Conservation (phyloP, 2,329 filamentous ascomycete species). For the Lecanicillium sp. region DNA sequence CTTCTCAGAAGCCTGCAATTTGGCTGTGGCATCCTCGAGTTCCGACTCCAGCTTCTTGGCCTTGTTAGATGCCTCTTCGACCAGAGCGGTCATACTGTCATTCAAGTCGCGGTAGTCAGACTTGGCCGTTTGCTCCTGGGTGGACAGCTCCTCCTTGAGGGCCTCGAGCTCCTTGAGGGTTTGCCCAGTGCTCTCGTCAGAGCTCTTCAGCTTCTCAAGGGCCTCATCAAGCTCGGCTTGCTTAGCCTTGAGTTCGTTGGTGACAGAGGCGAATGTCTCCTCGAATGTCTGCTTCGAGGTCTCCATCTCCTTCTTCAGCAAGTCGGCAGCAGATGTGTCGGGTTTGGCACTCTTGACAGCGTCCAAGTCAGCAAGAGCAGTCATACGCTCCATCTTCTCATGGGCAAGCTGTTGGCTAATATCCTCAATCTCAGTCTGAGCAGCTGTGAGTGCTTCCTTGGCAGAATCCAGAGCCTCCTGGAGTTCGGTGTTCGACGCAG, state of each 20-base stretch:
- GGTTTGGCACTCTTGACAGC: slow-evolving; percentile 49
- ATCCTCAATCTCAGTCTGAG: slow-evolving; percentile 42
- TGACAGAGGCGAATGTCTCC: slow-evolving; percentile 32
- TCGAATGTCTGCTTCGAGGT: slow-evolving; percentile 42
- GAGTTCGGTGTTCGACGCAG: slow-evolving; percentile 30
- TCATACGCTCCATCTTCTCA: slow-evolving; percentile 55
- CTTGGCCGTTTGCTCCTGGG: slow-evolving; percentile 48
- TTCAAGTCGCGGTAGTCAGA: slow-evolving; percentile 59
- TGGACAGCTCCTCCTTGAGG: slow-evolving; percentile 44
- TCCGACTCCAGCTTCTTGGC: slow-evolving; percentile 46
- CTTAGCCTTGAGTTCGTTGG: slow-evolving; percentile 29
- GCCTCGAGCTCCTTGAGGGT: slow-evolving; percentile 49
- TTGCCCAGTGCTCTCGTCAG: slow-evolving; percentile 40
- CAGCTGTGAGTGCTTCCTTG: slow-evolving; percentile 38
- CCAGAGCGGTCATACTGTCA: slow-evolving; percentile 54
- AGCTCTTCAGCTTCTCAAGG: slow-evolving; percentile 27
- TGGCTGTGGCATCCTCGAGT: slow-evolving; percentile 38
- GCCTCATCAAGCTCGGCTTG: slow-evolving; percentile 31
- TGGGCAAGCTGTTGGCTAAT: slow-evolving; percentile 49
- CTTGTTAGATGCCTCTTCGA: slow-evolving; percentile 53
- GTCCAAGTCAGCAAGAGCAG: slow-evolving; percentile 55
- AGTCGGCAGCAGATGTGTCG: slow-evolving; percentile 50
- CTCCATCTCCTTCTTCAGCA: slow-evolving; percentile 44
- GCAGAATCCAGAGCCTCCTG: slow-evolving; percentile 32
- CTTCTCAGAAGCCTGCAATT: slow-evolving; percentile 42